A percentile compares a stretch with the other conserved stretches of the same genome.
phyloP scores from a whole-genome alignment of 2,329 filamentous ascomycete genomes.

The Arthrinium puccinioides region DNA sequence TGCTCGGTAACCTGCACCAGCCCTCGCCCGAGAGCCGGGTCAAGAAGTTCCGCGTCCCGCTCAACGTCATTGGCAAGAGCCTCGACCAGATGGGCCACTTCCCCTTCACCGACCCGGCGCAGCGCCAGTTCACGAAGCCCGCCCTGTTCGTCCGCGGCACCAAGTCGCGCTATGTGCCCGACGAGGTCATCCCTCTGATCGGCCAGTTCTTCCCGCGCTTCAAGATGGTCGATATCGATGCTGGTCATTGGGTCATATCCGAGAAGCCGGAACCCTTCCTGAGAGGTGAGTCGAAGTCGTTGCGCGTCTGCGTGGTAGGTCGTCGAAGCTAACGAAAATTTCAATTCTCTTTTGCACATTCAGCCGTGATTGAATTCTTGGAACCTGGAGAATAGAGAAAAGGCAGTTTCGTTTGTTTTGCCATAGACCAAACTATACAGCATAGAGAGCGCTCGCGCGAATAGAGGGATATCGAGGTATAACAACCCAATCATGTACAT shows the following conservation, averaged over 20 bases:
- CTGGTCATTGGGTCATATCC: constrained; percentile 85
- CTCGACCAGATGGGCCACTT: constrained; percentile 81
- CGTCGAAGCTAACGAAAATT: background rate
- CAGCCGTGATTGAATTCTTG: constrained; percentile 61
- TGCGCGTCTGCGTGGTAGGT: background rate
- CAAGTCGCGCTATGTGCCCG: constrained; percentile 69
- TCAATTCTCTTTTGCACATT: too few species aligned
- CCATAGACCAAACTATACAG: too few species aligned
- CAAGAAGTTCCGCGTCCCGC: constrained; percentile 72
- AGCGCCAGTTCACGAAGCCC: constrained; percentile 63
- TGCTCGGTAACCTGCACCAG: constrained; percentile 76
- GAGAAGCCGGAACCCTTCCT: constrained; percentile 77
- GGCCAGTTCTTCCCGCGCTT: constrained; percentile 79
- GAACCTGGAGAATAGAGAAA: constrained; percentile 31
- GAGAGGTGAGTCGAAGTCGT: constrained; percentile 45
- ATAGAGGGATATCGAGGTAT: constrained; percentile 1
- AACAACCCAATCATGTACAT: background rate
- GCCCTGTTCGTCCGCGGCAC: constrained; percentile 77
- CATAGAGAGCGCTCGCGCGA: constrained; percentile 7
- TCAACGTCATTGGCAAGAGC: constrained; percentile 59
- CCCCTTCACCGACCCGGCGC: constrained; percentile 69
- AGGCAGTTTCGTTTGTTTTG: background rate
- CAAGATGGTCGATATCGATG: constrained; percentile 63
- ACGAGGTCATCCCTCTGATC: constrained; percentile 72
- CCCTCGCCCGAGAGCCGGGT: constrained; percentile 35